Base-by-base conservation (phyloP, 139 green algal species). In the Chlorella sp. region DNA sequence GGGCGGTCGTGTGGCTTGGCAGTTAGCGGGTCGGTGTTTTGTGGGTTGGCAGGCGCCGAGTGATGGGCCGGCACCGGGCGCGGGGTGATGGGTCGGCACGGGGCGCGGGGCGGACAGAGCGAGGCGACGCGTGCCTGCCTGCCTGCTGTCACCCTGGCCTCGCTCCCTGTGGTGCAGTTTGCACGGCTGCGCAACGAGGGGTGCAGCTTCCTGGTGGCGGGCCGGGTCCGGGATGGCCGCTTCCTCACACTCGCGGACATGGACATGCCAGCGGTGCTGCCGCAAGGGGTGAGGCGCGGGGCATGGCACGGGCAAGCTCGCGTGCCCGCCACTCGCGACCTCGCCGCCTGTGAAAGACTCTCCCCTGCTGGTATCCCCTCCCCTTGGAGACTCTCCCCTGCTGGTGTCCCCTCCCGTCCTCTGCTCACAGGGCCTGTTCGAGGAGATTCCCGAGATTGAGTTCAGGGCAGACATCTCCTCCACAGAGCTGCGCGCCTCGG, bases 401-500 rank as follows among this genome's bases (percentile, higher is more conserved):
- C 5, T 4, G 35, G 2, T 15, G 2, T 50, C 4, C 8, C 48
- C 9, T 21, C 17, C 45, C 6, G 5, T 51, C 62, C 17, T 11
- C 50, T 17, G 21, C 14, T 23, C 8, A 40, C 80, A 85, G 80
- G 77, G 63, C 38, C 76, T 96, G 45, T 95, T 95, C 46, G 33
- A 69, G 25, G 77, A 40, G 15, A 87, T 96, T 8, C 73, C 81
- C 12, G 89, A 93, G 74, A 40, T 29, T 21, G 43, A 43, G 6
- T 95, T 97, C 79, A 55, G 92, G 2, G 36, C 72, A 0, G 92
- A 97, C 65, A 69, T 97, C 3, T 93, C 87, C 0, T 94, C 88
- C 1, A 95, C 92, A 11, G 80, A 92, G 68, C 78, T 97, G 38
- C 71, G 91, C 31, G 63, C 55, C 15, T 43, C 64, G n/a, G 31